Evolutionary conservation across 805 yeast genomes (phyloP).

Genomic region (Komagataella kurtzmanii): DNA sequence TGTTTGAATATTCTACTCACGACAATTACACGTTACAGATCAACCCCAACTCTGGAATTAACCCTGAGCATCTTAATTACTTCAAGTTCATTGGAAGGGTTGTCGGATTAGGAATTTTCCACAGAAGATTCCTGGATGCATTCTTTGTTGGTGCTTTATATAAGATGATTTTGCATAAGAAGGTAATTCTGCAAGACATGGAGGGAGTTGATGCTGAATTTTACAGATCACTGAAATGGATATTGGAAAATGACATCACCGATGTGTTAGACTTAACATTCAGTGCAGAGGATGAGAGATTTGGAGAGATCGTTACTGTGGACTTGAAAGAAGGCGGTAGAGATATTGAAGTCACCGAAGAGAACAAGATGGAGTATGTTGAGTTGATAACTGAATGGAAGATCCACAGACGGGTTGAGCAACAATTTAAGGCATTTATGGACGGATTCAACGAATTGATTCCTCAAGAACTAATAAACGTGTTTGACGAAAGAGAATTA

Average conservation of each 20-base stretch:
- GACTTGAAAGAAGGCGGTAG: conserved; percentile 86
- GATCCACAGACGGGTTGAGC: conserved; percentile 84
- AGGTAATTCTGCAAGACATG: conserved; percentile 92
- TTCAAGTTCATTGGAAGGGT: conserved; percentile 98
- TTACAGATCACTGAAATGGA: conserved; percentile 91
- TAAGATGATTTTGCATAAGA: conserved; percentile 93
- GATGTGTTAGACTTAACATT: conserved; percentile 81
- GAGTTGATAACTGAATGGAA: conserved; percentile 94
- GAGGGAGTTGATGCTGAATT: conserved; percentile 98
- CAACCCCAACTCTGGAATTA: conserved; percentile 92
- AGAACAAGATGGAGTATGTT: conserved; percentile 88
- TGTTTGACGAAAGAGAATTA: conserved; percentile 94
- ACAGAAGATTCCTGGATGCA: conserved; percentile 93
- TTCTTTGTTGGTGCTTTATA: conserved; percentile 97
- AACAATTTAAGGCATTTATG: conserved; percentile 91
- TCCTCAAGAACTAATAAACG: conserved; percentile 93
- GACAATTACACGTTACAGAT: conserved; percentile 97
- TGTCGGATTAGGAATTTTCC: conserved; percentile 97
- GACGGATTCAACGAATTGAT: conserved; percentile 95
- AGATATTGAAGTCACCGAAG: conserved; percentile 85
- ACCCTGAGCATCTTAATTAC: conserved; percentile 95
- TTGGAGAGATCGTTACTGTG: conserved; percentile 82
- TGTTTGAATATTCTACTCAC: conserved; percentile 94
- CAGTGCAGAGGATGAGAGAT: conserved; percentile 77
- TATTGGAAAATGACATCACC: conserved; percentile 86